Percentiles rank a stretch among this genome's conserved stretches.
These are phyloP conservation scores for Rhizoctonia solani DNA, from an alignment of 1,284 basidiomycete genomes.

Conservation along the genomic window DNA sequence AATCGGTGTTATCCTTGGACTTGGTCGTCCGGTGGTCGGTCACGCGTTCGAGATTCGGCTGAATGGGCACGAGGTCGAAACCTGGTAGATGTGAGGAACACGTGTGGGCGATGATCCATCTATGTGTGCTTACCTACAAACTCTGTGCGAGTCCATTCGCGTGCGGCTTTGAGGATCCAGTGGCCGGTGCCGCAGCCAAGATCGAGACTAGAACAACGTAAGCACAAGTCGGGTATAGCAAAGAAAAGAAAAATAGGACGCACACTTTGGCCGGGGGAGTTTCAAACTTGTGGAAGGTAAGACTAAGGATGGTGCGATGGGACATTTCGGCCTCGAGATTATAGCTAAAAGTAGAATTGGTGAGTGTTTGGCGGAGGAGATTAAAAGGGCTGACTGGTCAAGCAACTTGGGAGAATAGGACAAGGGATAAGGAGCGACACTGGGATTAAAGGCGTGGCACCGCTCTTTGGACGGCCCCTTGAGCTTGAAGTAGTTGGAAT, in stretches of 20 bases:
- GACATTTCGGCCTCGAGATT: slow-evolving; percentile 29
- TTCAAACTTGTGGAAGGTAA: slow-evolving; percentile 30
- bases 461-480: slow-evolving; percentile 27
- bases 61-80: slow-evolving; percentile 38
- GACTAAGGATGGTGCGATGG: not conserved
- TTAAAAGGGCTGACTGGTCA: slow-evolving; percentile 34
- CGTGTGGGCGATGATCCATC: not conserved
- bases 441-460: slow-evolving; percentile 35
- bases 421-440: slow-evolving; percentile 34
- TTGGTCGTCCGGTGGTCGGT: not conserved
- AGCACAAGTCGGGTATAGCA: not conserved
- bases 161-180: slow-evolving; percentile 36
- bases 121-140: slow-evolving; percentile 36
- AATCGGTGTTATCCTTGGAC: not conserved
- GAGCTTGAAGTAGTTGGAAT: slow-evolving; percentile 13
- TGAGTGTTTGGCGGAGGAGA: not conserved
- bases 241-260: not conserved
- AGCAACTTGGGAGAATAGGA: slow-evolving; percentile 34
- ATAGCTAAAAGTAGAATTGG: slow-evolving; percentile 15
- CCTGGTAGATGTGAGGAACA: slow-evolving; percentile 16
- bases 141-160: slow-evolving; percentile 34
- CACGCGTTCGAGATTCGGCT: slow-evolving; percentile 34
- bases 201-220: slow-evolving; percentile 33
- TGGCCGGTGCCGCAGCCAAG: slow-evolving; percentile 38
- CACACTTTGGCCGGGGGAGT: slow-evolving; percentile 37